A percentile compares a stretch with the other conserved stretches of the same genome.
These are phyloP conservation scores for Diversispora epigaea DNA, from an alignment of 192 early-diverging fungal genomes.

Conservation along the genomic window DNA sequence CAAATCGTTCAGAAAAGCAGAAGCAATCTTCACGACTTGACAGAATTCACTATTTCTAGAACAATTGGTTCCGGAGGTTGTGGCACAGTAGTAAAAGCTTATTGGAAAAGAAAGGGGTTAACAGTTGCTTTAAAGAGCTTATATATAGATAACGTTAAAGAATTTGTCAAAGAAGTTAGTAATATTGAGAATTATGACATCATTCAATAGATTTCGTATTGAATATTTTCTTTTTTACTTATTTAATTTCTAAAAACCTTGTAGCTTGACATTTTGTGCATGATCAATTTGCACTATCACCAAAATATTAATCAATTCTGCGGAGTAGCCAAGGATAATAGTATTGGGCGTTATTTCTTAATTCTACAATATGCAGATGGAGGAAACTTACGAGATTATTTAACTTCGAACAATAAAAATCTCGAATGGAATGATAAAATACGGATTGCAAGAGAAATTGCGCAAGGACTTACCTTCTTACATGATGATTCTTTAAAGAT, in stretches of 20 bases:
- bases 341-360: background rate
- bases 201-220: too few relatives aligned
- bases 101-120: background rate
- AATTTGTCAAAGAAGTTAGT: background rate
- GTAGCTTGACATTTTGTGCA: too few relatives aligned
- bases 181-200: background rate
- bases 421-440: slow-evolving; percentile 41
- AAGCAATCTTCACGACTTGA: too few relatives aligned
- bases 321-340: background rate
- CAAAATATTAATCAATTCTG: background rate
- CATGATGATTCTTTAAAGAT: slow-evolving; percentile 35
- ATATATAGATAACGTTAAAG: background rate
- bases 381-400: slow-evolving; percentile 38
- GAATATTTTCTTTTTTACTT: too few relatives aligned
- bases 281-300: background rate
- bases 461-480: slow-evolving; percentile 23
- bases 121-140: background rate
- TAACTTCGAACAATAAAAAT: slow-evolving; percentile 36
- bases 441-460: slow-evolving; percentile 38
- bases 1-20: too few relatives aligned
- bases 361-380: slow-evolving; percentile 33
- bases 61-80: background rate
- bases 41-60: background rate
- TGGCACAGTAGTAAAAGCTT: background rate
- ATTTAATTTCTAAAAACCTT: too few relatives aligned